A percentile compares a stretch with the other conserved stretches of the same genome.
Conservation (phyloP, 805 yeast species). For the Ogataea trehaloabstinens region DNA sequence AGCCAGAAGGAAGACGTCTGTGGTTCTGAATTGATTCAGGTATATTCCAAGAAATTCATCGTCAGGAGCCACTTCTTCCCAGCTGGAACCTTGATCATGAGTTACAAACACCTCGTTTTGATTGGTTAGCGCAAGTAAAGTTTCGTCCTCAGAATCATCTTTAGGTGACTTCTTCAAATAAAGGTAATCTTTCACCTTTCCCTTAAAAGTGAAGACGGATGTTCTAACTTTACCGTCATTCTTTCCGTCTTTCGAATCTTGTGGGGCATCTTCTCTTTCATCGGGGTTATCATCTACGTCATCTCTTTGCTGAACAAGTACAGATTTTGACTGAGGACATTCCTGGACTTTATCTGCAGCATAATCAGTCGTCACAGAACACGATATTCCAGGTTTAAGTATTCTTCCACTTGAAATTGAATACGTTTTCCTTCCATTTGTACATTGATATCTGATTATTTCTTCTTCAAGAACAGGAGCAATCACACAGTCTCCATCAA, state of each 20-base stretch:
- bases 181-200: constrained; percentile 52
- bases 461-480: constrained; percentile 5
- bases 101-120: constrained; percentile 61
- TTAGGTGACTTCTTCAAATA: constrained; percentile 55
- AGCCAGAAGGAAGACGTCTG: constrained; percentile 55
- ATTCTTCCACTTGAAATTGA: constrained; percentile 12
- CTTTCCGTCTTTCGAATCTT: constrained; percentile 33
- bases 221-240: constrained; percentile 42
- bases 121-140: constrained; percentile 59
- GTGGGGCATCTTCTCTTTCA: constrained; percentile 35
- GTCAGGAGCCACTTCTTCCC: constrained; percentile 45
- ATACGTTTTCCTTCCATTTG: constrained; percentile 8
- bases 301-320: constrained; percentile 9
- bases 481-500: constrained; percentile 43
- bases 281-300: constrained; percentile 26
- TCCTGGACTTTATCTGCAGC: constrained; percentile 3
- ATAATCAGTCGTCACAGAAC: background rate
- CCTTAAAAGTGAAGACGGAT: constrained; percentile 48
- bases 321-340: constrained; percentile 9
- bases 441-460: constrained; percentile 10
- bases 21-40: constrained; percentile 53
- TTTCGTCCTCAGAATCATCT: constrained; percentile 49
- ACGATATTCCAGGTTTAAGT: constrained; percentile 9
- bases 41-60: constrained; percentile 50
- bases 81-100: constrained; percentile 61